Base-by-base conservation (phyloP, 2,329 filamentous ascomycete species). In the Nigrospora oryzae region DNA sequence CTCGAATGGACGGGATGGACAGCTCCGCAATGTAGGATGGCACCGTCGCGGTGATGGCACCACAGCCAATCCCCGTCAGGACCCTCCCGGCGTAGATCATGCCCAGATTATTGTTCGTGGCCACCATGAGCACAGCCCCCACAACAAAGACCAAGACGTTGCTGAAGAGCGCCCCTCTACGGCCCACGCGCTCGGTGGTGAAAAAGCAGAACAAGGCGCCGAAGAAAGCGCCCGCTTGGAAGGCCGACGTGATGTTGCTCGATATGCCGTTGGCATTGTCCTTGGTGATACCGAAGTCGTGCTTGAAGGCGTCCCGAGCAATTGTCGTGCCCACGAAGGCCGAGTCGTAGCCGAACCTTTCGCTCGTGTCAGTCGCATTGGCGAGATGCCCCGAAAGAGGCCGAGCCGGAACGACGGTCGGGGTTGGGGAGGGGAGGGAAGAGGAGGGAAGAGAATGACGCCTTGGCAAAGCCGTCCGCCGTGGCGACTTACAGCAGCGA, bases 1-100 rank as follows among this genome's bases (percentile, higher is more conserved):
- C 79, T 53, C 80, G 71, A 43, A 73, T 78, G 2, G 72, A 73
- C 0, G 78, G 70, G 51, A 77, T 69, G 0, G 79, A 77, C 44
- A 77, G 73, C 56, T 84, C 81, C 11, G 79, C 75, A 46, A 82
- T 79, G 56, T 84, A 84, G 32, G 79, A 71, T 3, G 79, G 81
- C 3, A 83, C 75, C 6, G 73, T 75, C 54, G 75, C 77, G 10
- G 70, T 74, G 54, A 79, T 68, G 36, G 75, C 58, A n/a, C 76
- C 77, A 38, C 77, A 70, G 16, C 74, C 77, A 56, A 76, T 69
- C 2, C 77, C 77, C 2, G 73, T 77, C 32, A 81, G 63, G 49
- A 76, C 74, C 11, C 81, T 74, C 0, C 80, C 45, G 70, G 69
- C 56, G 72, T 79, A 70, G 49, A 81, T 75, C 5, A 65, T 63